Evolutionary conservation across 257 asterid species (phyloP).

Genomic region (Plantago elongata): DNA sequence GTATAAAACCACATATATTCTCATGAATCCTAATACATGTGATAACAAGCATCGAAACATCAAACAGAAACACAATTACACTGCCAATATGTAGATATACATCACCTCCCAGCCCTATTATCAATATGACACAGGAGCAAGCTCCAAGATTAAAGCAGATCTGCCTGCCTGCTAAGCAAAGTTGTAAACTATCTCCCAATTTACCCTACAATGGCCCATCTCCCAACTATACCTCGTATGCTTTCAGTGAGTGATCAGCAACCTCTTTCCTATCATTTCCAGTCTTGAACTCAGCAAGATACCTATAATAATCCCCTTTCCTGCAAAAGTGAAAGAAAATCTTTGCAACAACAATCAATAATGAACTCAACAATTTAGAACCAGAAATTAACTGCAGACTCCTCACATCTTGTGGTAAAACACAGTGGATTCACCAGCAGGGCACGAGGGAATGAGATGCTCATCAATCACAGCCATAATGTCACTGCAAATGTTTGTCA

Average conservation of each 20-base stretch:
- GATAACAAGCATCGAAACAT: too few relatives aligned
- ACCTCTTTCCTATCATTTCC: conserved; percentile 57
- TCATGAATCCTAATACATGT: too few relatives aligned
- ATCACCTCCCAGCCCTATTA: too few relatives aligned
- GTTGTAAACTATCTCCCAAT: too few relatives aligned
- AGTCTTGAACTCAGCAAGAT: conserved; percentile 57
- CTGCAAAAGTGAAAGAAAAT: conserved; percentile 29
- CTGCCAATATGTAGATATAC: too few relatives aligned
- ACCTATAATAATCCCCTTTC: conserved; percentile 72
- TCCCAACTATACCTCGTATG: conserved; percentile 45
- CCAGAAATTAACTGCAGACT: neutral
- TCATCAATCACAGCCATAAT: conserved; percentile 77
- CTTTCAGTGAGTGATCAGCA: conserved; percentile 58
- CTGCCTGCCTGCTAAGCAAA: too few relatives aligned
- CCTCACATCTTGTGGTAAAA: conserved; percentile 83
- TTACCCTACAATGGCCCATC: too few relatives aligned
- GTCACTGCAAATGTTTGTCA: conserved; percentile 58
- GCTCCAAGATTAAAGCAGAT: too few relatives aligned
- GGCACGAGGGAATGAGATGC: conserved; percentile 76
- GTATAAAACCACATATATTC: too few relatives aligned
- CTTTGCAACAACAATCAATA: conserved; percentile 10
- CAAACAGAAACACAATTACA: too few relatives aligned
- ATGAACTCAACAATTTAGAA: neutral
- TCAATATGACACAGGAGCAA: too few relatives aligned
- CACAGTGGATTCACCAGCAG: conserved; percentile 78